These are phyloP conservation scores for Lodderomyces orthopsilosis DNA, from an alignment of 1,139 yeast genomes.

Conservation along the genomic window DNA sequence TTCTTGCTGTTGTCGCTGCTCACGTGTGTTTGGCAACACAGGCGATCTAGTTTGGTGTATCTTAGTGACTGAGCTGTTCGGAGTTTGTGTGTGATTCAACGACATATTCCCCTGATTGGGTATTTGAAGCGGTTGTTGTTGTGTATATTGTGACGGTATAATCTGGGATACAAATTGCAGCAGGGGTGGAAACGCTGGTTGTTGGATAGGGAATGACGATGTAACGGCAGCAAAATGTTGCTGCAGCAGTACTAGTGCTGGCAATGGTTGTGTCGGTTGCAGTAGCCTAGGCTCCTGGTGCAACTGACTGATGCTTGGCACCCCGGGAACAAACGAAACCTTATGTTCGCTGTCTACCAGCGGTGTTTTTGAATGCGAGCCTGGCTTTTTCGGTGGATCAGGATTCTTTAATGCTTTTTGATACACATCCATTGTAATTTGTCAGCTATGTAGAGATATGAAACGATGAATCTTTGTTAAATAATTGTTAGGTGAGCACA, in stretches of 20 bases:
- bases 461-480: too few species aligned
- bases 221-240: neutral
- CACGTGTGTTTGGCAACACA: neutral
- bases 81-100: neutral
- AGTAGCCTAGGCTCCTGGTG: conserved; percentile 6
- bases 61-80: neutral
- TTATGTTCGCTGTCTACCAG: neutral
- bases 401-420: conserved; percentile 15
- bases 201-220: neutral
- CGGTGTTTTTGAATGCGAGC: neutral
- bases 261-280: neutral
- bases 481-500: too few species aligned
- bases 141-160: neutral
- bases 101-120: neutral
- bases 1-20: neutral
- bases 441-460: neutral
- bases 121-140: conserved; percentile 1
- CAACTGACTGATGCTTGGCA: conserved; percentile 2
- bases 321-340: conserved; percentile 1
- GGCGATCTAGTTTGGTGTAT: neutral
- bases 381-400: conserved; percentile 13
- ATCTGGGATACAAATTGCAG: neutral
- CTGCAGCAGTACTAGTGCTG: conserved; percentile 1
- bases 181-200: neutral
- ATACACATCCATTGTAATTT: conserved; percentile 14